phyloP scores from a whole-genome alignment of 2,329 filamentous ascomycete genomes.

The Pleurostoma richardsiae region DNA sequence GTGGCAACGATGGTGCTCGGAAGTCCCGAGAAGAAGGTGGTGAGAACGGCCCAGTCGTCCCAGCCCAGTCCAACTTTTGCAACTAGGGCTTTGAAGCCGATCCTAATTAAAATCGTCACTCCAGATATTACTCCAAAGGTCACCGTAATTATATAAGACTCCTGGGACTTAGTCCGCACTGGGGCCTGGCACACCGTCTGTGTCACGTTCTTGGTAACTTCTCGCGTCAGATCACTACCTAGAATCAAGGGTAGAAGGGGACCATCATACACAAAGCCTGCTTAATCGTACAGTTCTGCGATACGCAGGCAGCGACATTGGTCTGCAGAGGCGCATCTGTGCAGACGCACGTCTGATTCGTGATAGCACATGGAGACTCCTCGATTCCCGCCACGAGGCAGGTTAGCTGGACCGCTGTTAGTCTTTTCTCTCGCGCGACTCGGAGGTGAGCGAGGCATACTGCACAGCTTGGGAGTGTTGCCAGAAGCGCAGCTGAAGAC shows the following conservation, averaged over 20 bases:
- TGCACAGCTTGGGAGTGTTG: not conserved
- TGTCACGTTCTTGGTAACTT: not conserved
- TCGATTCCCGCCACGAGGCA: not conserved
- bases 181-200: constrained; percentile 1
- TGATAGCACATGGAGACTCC: not conserved
- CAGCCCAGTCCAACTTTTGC: constrained; percentile 4
- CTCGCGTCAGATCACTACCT: not conserved
- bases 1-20: constrained; percentile 9
- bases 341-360: constrained; percentile 7
- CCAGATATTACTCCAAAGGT: constrained; percentile 2
- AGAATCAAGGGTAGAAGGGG: not conserved
- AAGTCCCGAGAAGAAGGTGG: constrained; percentile 7
- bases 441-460: not conserved
- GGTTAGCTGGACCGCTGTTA: not conserved
- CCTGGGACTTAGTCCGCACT: not conserved
- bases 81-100: constrained; percentile 8
- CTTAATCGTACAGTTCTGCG: constrained; percentile 3
- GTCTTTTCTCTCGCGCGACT: not conserved
- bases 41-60: constrained; percentile 13
- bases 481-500: too few species aligned
- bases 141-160: not conserved
- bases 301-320: constrained; percentile 1
- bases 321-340: not conserved
- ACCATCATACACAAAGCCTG: constrained; percentile 3
- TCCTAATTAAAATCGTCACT: constrained; percentile 1